Conservation (phyloP, 305 asterid species). For the Fraxinus sp. region DNA sequence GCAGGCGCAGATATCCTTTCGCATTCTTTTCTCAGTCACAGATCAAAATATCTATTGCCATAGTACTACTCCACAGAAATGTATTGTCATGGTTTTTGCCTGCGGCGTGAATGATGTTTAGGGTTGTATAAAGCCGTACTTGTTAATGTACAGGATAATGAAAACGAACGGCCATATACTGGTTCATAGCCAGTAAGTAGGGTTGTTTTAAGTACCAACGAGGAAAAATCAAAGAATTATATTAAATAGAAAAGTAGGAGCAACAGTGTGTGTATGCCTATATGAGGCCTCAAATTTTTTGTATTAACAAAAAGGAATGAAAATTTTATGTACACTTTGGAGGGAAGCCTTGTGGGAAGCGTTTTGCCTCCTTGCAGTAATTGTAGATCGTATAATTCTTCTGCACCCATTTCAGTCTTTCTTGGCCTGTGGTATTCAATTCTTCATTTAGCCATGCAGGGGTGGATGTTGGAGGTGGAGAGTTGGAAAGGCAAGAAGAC, state of each 20-base stretch:
- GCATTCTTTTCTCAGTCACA: background rate
- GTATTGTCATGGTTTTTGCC: background rate
- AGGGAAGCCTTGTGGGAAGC: constrained; percentile 34
- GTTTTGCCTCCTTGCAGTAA: constrained; percentile 34
- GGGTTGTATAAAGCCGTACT: background rate
- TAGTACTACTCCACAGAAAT: background rate
- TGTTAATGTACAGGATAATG: background rate
- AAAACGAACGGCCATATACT: background rate
- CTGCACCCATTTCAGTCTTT: background rate
- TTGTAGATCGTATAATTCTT: constrained; percentile 29
- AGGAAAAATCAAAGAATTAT: background rate
- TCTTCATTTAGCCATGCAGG: constrained; percentile 28
- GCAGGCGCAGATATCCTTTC: background rate
- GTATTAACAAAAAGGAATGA: background rate
- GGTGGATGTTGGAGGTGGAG: background rate
- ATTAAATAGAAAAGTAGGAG: background rate
- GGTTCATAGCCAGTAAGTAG: background rate
- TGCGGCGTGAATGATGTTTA: background rate
- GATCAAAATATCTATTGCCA: background rate
- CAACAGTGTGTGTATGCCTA: background rate
- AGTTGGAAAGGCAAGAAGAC: constrained; percentile 23
- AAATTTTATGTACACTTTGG: constrained; percentile 16
- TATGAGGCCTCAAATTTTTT: background rate
- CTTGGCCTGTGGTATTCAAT: constrained; percentile 26
- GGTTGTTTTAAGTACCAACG: background rate